Conservation (phyloP, 352 stramenopile genomes). For the Globisporangium sylvaticum region DNA sequence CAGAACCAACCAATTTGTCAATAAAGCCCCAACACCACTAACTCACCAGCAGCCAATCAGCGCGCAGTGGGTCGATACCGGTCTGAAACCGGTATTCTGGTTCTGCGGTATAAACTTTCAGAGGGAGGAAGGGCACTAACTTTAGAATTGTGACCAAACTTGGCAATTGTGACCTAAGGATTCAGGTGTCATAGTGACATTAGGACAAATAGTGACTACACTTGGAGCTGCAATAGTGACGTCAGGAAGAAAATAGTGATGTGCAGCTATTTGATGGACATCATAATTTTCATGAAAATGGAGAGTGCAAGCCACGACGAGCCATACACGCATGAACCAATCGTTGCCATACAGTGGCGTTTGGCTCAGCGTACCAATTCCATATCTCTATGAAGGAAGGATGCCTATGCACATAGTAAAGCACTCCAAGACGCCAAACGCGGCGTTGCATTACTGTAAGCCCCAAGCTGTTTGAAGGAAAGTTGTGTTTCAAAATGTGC, state of each 20-base stretch:
- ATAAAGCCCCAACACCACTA: conserved; percentile 20
- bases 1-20: conserved; percentile 80
- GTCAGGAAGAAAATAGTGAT: not conserved
- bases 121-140: not conserved
- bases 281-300: not conserved
- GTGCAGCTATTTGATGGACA: not conserved
- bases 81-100: not conserved
- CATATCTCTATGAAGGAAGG: not conserved
- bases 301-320: too few species aligned
- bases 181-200: not conserved
- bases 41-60: conserved; percentile 42
- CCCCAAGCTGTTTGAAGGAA: not conserved
- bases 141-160: not conserved
- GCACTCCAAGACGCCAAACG: not conserved
- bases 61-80: not conserved
- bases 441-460: not conserved
- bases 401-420: not conserved
- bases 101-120: not conserved
- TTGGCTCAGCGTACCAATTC: too few species aligned
- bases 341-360: not conserved
- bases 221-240: too few species aligned
- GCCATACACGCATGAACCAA: not conserved
- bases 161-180: too few species aligned
- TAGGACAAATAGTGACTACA: not conserved
- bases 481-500: not conserved